phyloP scores from a whole-genome alignment of 768 basidiomycete genomes.

The Russula brevipes region DNA sequence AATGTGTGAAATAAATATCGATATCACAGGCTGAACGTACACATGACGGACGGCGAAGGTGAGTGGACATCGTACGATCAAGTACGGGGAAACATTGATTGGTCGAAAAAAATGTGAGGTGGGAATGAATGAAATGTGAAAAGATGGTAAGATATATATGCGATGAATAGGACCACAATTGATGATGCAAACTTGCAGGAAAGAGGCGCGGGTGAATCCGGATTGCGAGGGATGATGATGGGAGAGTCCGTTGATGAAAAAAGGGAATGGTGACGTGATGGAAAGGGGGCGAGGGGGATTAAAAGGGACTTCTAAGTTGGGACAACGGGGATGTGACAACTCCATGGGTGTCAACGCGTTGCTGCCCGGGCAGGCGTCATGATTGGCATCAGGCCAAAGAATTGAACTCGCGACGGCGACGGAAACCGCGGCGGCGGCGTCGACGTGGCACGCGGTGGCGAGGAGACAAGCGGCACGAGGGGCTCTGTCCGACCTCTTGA shows the following conservation, averaged over 20 bases:
- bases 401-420: conserved; percentile 20
- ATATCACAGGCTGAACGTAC: conserved; percentile 7
- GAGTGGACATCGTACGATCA: conserved; percentile 19
- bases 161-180: conserved; percentile 20
- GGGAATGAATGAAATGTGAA: conserved; percentile 22
- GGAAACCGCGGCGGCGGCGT: conserved; percentile 26
- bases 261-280: conserved; percentile 22
- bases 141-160: conserved; percentile 23
- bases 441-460: conserved; percentile 5
- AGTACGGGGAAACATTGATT: conserved; percentile 8
- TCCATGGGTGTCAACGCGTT: conserved; percentile 2
- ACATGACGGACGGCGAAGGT: conserved; percentile 11
- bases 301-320: conserved; percentile 15
- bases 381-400: conserved; percentile 24
- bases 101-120: conserved; percentile 18
- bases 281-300: conserved; percentile 11
- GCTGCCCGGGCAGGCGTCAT: conserved; percentile 21
- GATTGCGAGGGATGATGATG: conserved; percentile 19
- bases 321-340: conserved; percentile 5
- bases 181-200: conserved; percentile 21
- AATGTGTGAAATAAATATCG: conserved; percentile 17
- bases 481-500: conserved; percentile 16
- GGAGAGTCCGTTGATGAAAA: conserved; percentile 19
- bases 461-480: conserved; percentile 8
- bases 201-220: conserved; percentile 21